Conservation (phyloP, 2,329 filamentous ascomycete genomes). For the Fusarium clavum region DNA sequence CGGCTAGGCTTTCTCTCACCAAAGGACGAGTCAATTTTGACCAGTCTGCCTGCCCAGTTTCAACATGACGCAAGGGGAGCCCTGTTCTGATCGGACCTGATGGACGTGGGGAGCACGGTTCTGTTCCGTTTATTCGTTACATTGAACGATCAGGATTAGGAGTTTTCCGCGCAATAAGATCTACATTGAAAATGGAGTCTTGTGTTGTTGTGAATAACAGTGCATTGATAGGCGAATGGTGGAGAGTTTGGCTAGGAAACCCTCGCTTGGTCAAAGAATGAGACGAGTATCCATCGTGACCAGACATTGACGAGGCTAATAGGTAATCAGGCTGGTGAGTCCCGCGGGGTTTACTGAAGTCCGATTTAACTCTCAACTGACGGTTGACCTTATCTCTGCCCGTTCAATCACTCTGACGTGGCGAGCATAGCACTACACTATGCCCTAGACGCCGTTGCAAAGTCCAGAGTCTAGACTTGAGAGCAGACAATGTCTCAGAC, state of each 20-base stretch:
- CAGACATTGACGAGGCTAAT: neutral
- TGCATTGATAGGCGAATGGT: neutral
- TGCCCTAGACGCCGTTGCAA: conserved; percentile 22
- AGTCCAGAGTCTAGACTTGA: conserved; percentile 18
- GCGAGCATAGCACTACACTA: conserved; percentile 16
- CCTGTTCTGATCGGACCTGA: conserved; percentile 24
- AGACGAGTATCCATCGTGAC: conserved; percentile 24
- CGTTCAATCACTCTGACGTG: conserved; percentile 39
- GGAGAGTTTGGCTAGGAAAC: conserved; percentile 9
- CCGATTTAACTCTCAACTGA: conserved; percentile 15
- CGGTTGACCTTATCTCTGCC: conserved; percentile 18
- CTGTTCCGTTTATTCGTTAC: conserved; percentile 33
- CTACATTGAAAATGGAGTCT: conserved; percentile 36
- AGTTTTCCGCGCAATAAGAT: conserved; percentile 35
- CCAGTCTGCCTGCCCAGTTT: conserved; percentile 38
- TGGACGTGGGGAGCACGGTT: conserved; percentile 34
- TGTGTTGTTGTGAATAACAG: neutral
- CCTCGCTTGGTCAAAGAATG: conserved; percentile 19
- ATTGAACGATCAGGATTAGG: conserved; percentile 17
- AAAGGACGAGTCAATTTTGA: conserved; percentile 2
- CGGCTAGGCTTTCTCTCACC: conserved; percentile 44
- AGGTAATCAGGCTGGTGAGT: conserved; percentile 1
- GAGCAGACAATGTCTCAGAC: conserved; percentile 20
- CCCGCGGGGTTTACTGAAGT: conserved; percentile 16
- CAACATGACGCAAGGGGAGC: conserved; percentile 44